These are phyloP conservation scores for Lasiosphaeris hirsuta DNA, from an alignment of 495 filamentous ascomycete species.

Conservation along the genomic window DNA sequence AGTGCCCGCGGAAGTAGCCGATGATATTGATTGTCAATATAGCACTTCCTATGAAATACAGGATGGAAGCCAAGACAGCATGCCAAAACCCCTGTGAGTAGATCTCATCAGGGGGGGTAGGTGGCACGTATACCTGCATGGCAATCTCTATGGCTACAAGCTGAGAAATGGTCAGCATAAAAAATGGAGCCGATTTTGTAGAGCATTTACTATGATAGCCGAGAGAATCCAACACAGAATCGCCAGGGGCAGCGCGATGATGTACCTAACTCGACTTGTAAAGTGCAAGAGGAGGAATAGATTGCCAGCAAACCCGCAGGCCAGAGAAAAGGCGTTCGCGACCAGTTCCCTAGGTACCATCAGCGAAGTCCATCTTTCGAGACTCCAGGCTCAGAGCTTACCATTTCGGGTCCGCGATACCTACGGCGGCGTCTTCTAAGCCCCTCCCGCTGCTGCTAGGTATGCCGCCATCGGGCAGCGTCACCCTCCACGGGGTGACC, in stretches of 20 bases:
- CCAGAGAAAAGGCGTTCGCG: slow-evolving; percentile 64
- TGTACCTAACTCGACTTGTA: slow-evolving; percentile 68
- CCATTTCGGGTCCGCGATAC: slow-evolving; percentile 56
- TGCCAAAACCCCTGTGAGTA: slow-evolving; percentile 79
- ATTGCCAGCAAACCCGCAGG: slow-evolving; percentile 66
- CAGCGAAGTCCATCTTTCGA: neutral
- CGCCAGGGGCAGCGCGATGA: slow-evolving; percentile 65
- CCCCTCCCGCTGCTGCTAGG: slow-evolving; percentile 33
- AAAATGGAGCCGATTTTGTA: neutral
- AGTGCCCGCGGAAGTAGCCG: slow-evolving; percentile 73
- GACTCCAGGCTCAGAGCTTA: slow-evolving; percentile 22
- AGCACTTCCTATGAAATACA: slow-evolving; percentile 62
- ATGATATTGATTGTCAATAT: slow-evolving; percentile 75
- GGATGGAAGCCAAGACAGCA: slow-evolving; percentile 62
- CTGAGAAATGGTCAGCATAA: slow-evolving; percentile 29
- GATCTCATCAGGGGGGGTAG: slow-evolving; percentile 52
- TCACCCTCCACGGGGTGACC: slow-evolving; percentile 60
- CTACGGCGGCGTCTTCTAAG: slow-evolving; percentile 46
- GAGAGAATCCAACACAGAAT: slow-evolving; percentile 68
- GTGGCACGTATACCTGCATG: slow-evolving; percentile 60
- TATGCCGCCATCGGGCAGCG: slow-evolving; percentile 34
- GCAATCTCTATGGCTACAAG: slow-evolving; percentile 58
- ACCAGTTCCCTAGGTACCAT: slow-evolving; percentile 36
- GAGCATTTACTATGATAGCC: slow-evolving; percentile 56
- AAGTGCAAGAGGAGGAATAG: slow-evolving; percentile 76